Evolutionary conservation across 306 rosid genomes (phyloP).

Genomic region (Ochetophila trinervis): DNA sequence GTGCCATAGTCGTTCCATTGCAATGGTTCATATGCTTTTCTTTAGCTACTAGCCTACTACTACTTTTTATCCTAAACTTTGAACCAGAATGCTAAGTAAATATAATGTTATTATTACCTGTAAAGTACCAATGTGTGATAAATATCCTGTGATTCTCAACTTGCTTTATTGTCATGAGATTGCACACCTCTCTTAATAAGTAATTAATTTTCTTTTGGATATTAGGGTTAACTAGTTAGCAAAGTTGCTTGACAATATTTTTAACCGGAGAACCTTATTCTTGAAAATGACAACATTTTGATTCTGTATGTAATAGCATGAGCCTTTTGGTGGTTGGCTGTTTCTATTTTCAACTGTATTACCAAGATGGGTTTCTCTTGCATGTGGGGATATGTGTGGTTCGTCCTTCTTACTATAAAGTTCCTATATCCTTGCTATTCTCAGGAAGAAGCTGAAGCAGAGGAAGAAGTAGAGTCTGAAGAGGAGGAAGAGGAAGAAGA

Average conservation of each 20-base stretch:
- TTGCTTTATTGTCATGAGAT: not conserved
- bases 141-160: not conserved
- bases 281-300: not conserved
- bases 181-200: not conserved
- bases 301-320: not conserved
- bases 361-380: not conserved
- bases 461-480: slow-evolving; percentile 30
- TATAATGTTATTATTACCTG: not conserved
- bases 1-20: too few species aligned
- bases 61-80: not conserved
- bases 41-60: too few species aligned
- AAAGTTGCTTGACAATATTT: not conserved
- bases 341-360: not conserved
- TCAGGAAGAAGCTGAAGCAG: slow-evolving; percentile 63
- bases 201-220: not conserved
- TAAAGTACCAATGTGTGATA: not conserved
- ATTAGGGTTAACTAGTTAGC: not conserved
- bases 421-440: slow-evolving; percentile 17
- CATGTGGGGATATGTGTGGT: not conserved
- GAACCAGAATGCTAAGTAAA: not conserved
- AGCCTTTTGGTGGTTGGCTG: not conserved
- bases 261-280: not conserved
- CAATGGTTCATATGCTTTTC: too few species aligned
- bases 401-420: not conserved
- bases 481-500: slow-evolving; percentile 46